These are phyloP conservation scores for Epichloe gansuensis DNA, from an alignment of 2,329 filamentous ascomycete species.

Conservation along the genomic window DNA sequence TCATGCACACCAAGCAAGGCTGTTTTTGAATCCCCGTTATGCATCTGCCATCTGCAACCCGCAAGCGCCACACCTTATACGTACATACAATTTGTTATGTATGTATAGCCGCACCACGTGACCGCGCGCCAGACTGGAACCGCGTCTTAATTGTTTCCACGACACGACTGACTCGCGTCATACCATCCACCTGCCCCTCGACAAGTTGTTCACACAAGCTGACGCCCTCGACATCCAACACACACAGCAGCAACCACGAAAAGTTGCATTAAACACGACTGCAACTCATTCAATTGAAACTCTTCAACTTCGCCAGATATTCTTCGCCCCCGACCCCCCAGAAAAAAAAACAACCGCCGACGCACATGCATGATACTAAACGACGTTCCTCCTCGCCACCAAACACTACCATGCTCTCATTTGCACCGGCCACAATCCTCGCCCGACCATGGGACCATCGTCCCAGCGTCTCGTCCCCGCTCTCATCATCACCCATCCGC, in stretches of 20 bases:
- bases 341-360: no score
- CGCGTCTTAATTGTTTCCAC: conserved; percentile 12
- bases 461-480: conserved; percentile 40
- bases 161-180: not conserved
- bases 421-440: conserved; percentile 31
- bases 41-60: not conserved
- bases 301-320: not conserved
- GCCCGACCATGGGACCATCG: conserved; percentile 31
- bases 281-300: not conserved
- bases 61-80: not conserved
- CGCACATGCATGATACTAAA: conserved; percentile 1
- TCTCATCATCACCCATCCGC: conserved; percentile 47
- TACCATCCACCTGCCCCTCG: not conserved
- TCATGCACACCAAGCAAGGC: no score
- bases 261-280: not conserved
- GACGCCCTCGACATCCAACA: not conserved
- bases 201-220: no score
- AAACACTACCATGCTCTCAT: conserved; percentile 27
- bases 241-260: not conserved
- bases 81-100: not conserved
- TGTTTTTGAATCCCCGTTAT: no score
- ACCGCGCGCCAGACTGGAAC: conserved; percentile 15
- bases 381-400: conserved; percentile 1
- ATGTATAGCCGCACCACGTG: conserved; percentile 17
- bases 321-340: not conserved